Evolutionary conservation across 306 rosid species (phyloP).

Genomic region (Ormosia emarginata): DNA sequence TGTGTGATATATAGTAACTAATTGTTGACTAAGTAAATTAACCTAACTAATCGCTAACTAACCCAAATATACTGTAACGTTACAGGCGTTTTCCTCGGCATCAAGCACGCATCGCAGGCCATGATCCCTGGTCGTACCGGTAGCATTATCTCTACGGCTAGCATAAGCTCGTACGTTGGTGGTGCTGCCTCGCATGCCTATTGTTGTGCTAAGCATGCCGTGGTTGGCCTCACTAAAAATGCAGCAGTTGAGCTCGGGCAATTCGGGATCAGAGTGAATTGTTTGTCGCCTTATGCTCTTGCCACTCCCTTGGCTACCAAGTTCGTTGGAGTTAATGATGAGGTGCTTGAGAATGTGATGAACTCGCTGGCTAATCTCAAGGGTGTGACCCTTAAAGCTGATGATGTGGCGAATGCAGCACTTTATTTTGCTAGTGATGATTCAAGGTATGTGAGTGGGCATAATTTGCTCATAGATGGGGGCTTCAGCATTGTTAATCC

Average conservation of each 20-base stretch:
- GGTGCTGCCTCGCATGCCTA: constrained; percentile 75
- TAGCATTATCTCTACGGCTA: constrained; percentile 60
- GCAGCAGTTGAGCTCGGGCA: constrained; percentile 78
- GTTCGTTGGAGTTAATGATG: constrained; percentile 40
- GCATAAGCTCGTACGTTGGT: constrained; percentile 55
- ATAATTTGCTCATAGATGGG: constrained; percentile 73
- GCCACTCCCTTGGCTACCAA: constrained; percentile 57
- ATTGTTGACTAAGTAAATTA: not conserved
- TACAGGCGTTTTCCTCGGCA: constrained; percentile 66
- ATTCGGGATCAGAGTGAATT: constrained; percentile 79
- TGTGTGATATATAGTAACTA: no score
- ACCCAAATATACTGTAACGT: no score
- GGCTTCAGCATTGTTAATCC: constrained; percentile 66
- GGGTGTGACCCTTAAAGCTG: constrained; percentile 52
- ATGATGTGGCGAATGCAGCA: constrained; percentile 80
- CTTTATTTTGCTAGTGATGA: constrained; percentile 76
- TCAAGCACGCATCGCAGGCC: constrained; percentile 66
- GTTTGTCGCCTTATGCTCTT: constrained; percentile 65
- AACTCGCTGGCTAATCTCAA: constrained; percentile 49
- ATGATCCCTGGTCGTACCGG: constrained; percentile 57
- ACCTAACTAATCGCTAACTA: not conserved
- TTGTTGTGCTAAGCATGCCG: constrained; percentile 66
- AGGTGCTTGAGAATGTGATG: constrained; percentile 45
- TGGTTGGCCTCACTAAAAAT: constrained; percentile 62
- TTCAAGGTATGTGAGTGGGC: constrained; percentile 74